Base-by-base conservation (phyloP, 2,329 filamentous ascomycete species). In the Plenodomus tracheiphilus region DNA sequence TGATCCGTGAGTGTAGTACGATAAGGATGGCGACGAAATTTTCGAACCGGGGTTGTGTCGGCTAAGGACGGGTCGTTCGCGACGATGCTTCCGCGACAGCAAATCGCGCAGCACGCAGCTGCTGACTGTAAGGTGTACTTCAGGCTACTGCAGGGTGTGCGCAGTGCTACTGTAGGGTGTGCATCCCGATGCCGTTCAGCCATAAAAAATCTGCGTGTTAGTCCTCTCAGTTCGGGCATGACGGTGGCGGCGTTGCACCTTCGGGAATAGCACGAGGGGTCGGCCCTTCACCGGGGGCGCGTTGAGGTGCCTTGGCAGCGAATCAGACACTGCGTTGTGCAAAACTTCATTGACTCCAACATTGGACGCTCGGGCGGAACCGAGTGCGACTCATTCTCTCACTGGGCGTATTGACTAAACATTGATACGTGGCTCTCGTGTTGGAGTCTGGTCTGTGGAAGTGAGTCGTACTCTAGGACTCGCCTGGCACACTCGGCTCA, bases 181-280 rank as follows among this genome's bases (percentile, higher is more conserved):
- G 28, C 28, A 32, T 11, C 28, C 28, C 6, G 11, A 4, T 32
- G 28, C 28, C 28, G 28, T 49, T 28, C 46, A 44, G 47, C 32
- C 51, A 51, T 41, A 45, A 66, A 68, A 68, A 63, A 35, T 68
- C 58, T 67, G 62, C 64, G 51, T 30, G 34, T 51, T 59, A 57
- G 47, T 30, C 51, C 38, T 36, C 38, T 53, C 46, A 25, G 36
- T 59, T 51, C 43, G 46, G 49, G 36, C 37, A 41, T 50, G 51
- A 53, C 32, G 39, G 54, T 58, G 58, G 59, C 53, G 50, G 54
- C 39, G 41, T 34, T 18, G 28, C 32, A 17, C 8, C 39, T 53
- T 49, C 40, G 47, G 56, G 49, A 36, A 43, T 57, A 49, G 56
- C 41, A 46, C 17, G 46, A 58, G 18, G 60, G 62, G 48, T 59